phyloP scores from a whole-genome alignment of 2,329 filamentous ascomycete species.

The Zalaria sp. region DNA sequence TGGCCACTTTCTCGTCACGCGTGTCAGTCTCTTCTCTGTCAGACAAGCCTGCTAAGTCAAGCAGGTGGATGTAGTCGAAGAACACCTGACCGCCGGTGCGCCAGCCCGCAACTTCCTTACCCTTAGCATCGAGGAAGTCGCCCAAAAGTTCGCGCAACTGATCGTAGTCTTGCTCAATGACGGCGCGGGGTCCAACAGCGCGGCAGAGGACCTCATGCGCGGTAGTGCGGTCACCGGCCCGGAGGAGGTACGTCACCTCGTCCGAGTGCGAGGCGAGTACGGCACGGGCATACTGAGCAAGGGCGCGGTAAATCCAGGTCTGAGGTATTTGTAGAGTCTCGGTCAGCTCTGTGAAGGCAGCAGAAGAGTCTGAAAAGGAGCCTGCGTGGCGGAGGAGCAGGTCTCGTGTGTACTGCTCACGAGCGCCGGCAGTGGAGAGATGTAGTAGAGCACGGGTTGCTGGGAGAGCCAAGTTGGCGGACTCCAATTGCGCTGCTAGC shows the following conservation, averaged over 20 bases:
- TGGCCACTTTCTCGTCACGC: slow-evolving; percentile 10
- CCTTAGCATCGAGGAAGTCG: slow-evolving; percentile 44
- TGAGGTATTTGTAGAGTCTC: slow-evolving; percentile 45
- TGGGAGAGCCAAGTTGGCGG: slow-evolving; percentile 10
- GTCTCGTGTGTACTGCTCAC: slow-evolving; percentile 26
- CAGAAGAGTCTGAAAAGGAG: slow-evolving; percentile 37
- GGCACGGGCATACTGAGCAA: slow-evolving; percentile 68
- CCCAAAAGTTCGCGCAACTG: slow-evolving; percentile 54
- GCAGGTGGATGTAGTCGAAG: slow-evolving; percentile 42
- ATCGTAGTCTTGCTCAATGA: slow-evolving; percentile 71
- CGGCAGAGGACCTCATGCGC: slow-evolving; percentile 73
- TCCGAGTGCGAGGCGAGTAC: slow-evolving; percentile 52
- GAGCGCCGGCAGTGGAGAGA: slow-evolving; percentile 10
- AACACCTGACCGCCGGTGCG: slow-evolving; percentile 69
- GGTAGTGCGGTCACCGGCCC: slow-evolving; percentile 60
- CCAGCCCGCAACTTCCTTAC: slow-evolving; percentile 50
- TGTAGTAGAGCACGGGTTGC: slow-evolving; percentile 18
- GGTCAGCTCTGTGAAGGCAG: slow-evolving; percentile 4
- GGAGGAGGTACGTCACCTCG: slow-evolving; percentile 69
- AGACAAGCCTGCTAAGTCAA: slow-evolving; percentile 18
- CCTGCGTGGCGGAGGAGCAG: slow-evolving; percentile 46
- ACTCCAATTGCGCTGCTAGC: slow-evolving; percentile 18
- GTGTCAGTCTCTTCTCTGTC: slow-evolving; percentile 10
- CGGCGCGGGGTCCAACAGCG: slow-evolving; percentile 64
- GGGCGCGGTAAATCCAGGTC: slow-evolving; percentile 75